These are phyloP conservation scores for Litsea cubeba DNA, from an alignment of 164 flowering plant species.

Conservation along the genomic window DNA sequence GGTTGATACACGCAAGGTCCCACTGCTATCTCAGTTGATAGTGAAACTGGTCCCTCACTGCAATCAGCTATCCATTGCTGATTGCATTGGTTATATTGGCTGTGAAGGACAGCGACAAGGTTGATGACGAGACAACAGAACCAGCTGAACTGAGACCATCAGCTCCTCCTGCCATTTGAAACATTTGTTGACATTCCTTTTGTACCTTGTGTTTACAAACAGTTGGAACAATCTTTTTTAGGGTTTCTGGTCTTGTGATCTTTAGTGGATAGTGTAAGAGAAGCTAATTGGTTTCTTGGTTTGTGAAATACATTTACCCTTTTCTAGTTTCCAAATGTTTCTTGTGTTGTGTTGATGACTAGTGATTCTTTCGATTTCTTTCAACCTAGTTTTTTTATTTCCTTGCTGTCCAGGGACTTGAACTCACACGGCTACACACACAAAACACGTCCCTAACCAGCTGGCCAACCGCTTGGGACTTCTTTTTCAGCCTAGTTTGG, in stretches of 20 bases:
- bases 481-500: too few relatives aligned
- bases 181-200: neutral
- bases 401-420: neutral
- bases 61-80: conserved; percentile 74
- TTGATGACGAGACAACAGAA: conserved; percentile 18
- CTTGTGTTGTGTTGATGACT: neutral
- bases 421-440: too few relatives aligned
- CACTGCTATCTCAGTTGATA: conserved; percentile 48
- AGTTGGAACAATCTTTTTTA: neutral
- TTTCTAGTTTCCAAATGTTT: neutral
- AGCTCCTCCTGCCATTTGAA: neutral
- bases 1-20: conserved; percentile 51
- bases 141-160: neutral
- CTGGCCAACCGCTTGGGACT: too few relatives aligned
- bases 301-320: neutral
- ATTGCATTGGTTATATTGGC: conserved; percentile 47
- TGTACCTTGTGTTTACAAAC: neutral
- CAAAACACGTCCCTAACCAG: too few relatives aligned
- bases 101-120: conserved; percentile 49
- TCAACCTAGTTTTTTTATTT: neutral
- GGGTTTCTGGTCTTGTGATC: neutral
- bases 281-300: neutral
- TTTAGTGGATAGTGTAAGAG: neutral
- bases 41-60: conserved; percentile 71
- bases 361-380: neutral